A percentile compares a stretch with the other conserved stretches of the same genome.
phyloP scores from a whole-genome alignment of 164 flowering plant species.

The Stephania japonica region DNA sequence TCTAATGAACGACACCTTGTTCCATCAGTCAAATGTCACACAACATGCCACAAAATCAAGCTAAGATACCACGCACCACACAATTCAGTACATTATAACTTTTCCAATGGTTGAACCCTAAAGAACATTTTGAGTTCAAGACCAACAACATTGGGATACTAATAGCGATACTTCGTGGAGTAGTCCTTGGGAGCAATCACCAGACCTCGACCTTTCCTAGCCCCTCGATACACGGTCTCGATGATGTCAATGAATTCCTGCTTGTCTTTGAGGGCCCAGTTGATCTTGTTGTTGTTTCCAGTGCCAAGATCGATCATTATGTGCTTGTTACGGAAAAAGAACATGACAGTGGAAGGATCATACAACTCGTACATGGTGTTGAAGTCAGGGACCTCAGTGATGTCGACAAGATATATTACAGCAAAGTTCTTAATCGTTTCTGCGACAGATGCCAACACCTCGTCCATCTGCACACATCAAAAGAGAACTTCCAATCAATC shows the following conservation, averaged over 20 bases:
- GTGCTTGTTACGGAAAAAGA: constrained; percentile 97
- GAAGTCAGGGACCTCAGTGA: constrained; percentile 90
- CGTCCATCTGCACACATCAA: constrained; percentile 64
- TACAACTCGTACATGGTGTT: constrained; percentile 95
- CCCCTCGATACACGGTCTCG: constrained; percentile 92
- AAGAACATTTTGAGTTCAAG: no score
- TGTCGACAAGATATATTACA: constrained; percentile 86
- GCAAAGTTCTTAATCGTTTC: constrained; percentile 92
- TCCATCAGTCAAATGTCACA: no score
- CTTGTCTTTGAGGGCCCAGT: constrained; percentile 96
- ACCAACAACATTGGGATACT: not conserved
- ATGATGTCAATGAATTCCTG: constrained; percentile 94
- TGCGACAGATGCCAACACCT: constrained; percentile 89
- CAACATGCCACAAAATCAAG: no score
- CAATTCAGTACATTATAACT: no score
- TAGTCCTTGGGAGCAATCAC: constrained; percentile 97
- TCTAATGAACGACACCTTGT: no score
- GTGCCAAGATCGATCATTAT: constrained; percentile 96
- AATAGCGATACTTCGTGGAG: constrained; percentile 94
- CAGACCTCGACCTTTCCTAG: constrained; percentile 90
- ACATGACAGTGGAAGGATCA: constrained; percentile 92
- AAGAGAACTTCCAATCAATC: no score
- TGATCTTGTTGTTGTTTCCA: constrained; percentile 96
- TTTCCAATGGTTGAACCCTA: no score
- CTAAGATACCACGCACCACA: no score